Evolutionary conservation across 208 protist genomes (phyloP).

Genomic region (Angomonas ambiguus): DNA sequence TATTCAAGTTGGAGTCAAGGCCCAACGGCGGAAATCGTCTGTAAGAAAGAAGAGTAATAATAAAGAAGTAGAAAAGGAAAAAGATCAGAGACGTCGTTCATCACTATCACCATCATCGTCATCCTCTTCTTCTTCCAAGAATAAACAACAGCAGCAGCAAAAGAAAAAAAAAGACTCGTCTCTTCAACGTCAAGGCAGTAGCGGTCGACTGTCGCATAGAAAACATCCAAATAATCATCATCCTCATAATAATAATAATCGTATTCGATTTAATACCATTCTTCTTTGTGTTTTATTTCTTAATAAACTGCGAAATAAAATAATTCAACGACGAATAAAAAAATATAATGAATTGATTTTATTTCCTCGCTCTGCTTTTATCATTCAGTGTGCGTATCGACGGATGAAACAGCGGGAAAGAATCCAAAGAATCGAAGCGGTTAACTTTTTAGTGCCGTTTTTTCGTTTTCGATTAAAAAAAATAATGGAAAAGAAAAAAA

Average conservation of each 20-base stretch:
- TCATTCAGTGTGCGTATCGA: background rate
- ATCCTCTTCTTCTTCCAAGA: background rate
- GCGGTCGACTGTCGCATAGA: no score
- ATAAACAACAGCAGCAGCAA: background rate
- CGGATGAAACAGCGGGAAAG: background rate
- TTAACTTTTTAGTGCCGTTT: background rate
- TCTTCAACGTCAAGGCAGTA: no score
- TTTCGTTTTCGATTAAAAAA: conserved; percentile 7
- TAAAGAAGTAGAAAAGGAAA: conserved; percentile 3
- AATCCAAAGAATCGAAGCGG: conserved; percentile 7
- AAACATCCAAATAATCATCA: no score
- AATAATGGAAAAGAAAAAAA: background rate
- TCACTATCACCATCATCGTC: background rate
- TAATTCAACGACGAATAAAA: background rate
- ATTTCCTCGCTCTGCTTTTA: background rate
- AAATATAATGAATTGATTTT: background rate
- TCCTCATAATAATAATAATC: no score
- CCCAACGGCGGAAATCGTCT: background rate
- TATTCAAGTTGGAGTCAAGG: background rate
- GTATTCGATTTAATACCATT: background rate
- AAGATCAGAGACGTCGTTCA: background rate
- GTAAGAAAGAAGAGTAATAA: background rate
- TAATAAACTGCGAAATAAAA: background rate
- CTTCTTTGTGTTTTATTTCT: background rate
- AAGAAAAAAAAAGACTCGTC: background rate